phyloP scores from a whole-genome alignment of 2,329 filamentous ascomycete genomes.

The Neofusicoccum umdonicola region DNA sequence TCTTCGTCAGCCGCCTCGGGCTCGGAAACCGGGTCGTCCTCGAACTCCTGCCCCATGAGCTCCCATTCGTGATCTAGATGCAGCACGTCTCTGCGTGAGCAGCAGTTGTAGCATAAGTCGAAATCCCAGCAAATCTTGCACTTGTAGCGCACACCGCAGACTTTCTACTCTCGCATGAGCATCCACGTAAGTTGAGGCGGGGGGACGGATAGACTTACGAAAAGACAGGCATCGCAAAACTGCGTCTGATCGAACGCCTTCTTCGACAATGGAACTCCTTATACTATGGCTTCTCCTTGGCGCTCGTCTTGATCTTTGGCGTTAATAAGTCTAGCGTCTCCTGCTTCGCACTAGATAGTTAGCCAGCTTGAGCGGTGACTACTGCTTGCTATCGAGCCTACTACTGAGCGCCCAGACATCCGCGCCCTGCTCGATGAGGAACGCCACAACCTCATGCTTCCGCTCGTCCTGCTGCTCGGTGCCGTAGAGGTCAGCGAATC shows the following conservation, averaged over 20 bases:
- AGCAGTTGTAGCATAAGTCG: conserved; percentile 17
- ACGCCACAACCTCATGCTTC: neutral
- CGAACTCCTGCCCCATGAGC: neutral
- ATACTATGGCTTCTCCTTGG: neutral
- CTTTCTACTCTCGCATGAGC: too few relatives aligned
- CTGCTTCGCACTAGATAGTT: neutral
- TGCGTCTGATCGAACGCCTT: neutral
- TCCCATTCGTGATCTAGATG: neutral
- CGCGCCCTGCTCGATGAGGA: neutral
- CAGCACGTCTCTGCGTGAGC: neutral
- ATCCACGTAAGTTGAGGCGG: too few relatives aligned
- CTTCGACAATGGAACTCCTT: neutral
- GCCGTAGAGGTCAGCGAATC: neutral
- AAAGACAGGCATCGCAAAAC: too few relatives aligned
- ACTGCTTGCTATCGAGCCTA: neutral
- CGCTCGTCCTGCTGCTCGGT: neutral
- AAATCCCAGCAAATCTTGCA: conserved; percentile 12
- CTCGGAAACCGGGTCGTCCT: neutral
- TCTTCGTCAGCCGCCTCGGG: neutral
- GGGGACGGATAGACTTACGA: too few relatives aligned
- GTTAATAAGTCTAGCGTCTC: neutral
- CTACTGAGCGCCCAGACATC: neutral
- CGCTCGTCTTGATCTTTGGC: neutral
- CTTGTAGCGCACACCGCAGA: neutral
- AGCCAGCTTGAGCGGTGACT: neutral